Conservation (phyloP, 176 grass and related monocot species). For the Paspalum notatum region DNA sequence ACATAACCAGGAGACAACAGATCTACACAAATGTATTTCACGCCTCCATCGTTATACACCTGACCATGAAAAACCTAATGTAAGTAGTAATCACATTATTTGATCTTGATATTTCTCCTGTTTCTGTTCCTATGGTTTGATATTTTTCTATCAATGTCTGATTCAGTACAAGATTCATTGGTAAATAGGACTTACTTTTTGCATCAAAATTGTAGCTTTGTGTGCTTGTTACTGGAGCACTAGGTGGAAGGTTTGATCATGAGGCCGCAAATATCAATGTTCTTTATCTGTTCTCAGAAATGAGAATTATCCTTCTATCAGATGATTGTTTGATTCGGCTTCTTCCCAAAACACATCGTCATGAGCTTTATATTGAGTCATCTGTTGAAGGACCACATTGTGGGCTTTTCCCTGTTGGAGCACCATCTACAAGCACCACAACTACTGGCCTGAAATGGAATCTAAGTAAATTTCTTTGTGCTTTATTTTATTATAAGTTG, state of each 20-base stretch:
- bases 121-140: background rate
- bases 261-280: slow-evolving; percentile 77
- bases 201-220: slow-evolving; percentile 53
- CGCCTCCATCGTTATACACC: slow-evolving; percentile 48
- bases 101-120: background rate
- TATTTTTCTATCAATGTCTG: slow-evolving; percentile 12
- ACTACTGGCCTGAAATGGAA: slow-evolving; percentile 73
- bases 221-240: slow-evolving; percentile 64
- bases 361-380: slow-evolving; percentile 68
- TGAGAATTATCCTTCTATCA: slow-evolving; percentile 69
- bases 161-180: background rate
- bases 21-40: slow-evolving; percentile 80
- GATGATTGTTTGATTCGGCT: slow-evolving; percentile 79
- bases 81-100: slow-evolving; percentile 37
- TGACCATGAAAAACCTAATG: slow-evolving; percentile 55
- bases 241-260: slow-evolving; percentile 84
- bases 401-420: slow-evolving; percentile 68
- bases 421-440: slow-evolving; percentile 61
- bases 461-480: slow-evolving; percentile 53
- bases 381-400: slow-evolving; percentile 71
- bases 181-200: background rate
- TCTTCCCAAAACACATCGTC: slow-evolving; percentile 64
- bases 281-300: slow-evolving; percentile 69
- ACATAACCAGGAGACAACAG: slow-evolving; percentile 77
- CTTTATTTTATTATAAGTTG: slow-evolving; percentile 21